These are phyloP conservation scores for Pterocarpus santalinus DNA, from an alignment of 306 rosid species.

Conservation along the genomic window DNA sequence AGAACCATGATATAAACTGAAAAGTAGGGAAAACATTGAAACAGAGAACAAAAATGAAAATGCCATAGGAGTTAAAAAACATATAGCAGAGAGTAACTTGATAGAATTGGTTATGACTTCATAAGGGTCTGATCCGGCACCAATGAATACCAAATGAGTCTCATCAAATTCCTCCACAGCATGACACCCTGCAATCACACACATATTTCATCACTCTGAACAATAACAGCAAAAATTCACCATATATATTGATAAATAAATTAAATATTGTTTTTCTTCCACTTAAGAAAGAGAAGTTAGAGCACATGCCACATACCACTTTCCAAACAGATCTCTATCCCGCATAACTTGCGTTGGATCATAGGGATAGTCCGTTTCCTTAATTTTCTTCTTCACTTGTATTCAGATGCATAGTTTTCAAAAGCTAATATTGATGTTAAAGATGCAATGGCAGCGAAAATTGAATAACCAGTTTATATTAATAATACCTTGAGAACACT, in stretches of 20 bases:
- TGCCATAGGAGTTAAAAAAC: not conserved
- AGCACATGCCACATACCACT: constrained; percentile 65
- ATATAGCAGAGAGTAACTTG: constrained; percentile 40
- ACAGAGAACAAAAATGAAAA: not conserved
- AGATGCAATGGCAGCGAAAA: too few species aligned
- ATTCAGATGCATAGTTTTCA: too few species aligned
- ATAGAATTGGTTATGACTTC: constrained; percentile 83
- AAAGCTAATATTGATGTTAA: too few species aligned
- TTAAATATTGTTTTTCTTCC: not conserved
- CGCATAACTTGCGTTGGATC: constrained; percentile 12
- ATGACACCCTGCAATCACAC: constrained; percentile 75
- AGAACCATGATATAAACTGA: not conserved
- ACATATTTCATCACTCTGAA: constrained; percentile 12
- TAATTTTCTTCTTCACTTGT: too few species aligned
- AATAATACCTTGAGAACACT: too few species aligned
- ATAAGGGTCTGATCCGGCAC: constrained; percentile 88
- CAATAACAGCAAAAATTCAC: not conserved
- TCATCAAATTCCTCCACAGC: constrained; percentile 80
- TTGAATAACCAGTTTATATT: too few species aligned
- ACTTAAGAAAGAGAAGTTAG: not conserved
- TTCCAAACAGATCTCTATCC: constrained; percentile 90
- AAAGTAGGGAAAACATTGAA: not conserved
- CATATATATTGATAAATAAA: not conserved
- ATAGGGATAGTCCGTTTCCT: too few species aligned
- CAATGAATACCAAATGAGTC: constrained; percentile 78